Conservation (phyloP, 2,329 filamentous ascomycete genomes). For the Colletotrichum zoysiae region DNA sequence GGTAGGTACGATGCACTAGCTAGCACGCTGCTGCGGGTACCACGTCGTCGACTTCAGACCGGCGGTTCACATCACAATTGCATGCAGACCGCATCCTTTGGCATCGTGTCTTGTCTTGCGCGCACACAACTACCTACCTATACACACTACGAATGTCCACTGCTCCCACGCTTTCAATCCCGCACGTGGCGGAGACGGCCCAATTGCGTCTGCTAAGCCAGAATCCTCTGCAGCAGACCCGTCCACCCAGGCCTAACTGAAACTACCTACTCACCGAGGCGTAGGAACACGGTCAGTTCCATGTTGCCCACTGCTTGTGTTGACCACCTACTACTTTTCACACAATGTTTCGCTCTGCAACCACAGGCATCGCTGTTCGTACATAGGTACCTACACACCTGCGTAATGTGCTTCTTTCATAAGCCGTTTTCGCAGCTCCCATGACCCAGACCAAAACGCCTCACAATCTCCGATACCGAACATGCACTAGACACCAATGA, state of each 20-base stretch:
- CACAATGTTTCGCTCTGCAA: neutral
- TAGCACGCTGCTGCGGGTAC: constrained; percentile 27
- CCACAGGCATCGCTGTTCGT: neutral
- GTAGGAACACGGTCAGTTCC: neutral
- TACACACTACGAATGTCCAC: too few species aligned
- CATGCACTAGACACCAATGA: constrained; percentile 3
- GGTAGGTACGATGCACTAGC: neutral
- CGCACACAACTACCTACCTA: neutral
- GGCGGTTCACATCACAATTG: constrained; percentile 15
- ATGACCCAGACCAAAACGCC: constrained; percentile 5
- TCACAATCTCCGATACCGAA: constrained; percentile 29
- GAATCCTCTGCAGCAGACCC: neutral
- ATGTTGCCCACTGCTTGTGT: neutral
- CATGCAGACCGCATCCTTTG: constrained; percentile 17
- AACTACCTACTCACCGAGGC: too few species aligned
- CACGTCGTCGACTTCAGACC: constrained; percentile 36
- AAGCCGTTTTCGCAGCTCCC: constrained; percentile 4
- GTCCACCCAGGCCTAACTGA: neutral
- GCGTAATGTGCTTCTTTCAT: constrained; percentile 6
- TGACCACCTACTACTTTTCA: neutral
- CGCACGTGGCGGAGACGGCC: neutral
- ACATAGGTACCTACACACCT: neutral
- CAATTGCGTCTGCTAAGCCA: neutral
- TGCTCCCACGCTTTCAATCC: neutral
- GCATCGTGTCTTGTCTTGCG: neutral